Percentiles rank a stretch among this genome's conserved stretches.
These are phyloP conservation scores for Gamarada debralockiae DNA, from an alignment of 495 filamentous ascomycete genomes.

Conservation along the genomic window DNA sequence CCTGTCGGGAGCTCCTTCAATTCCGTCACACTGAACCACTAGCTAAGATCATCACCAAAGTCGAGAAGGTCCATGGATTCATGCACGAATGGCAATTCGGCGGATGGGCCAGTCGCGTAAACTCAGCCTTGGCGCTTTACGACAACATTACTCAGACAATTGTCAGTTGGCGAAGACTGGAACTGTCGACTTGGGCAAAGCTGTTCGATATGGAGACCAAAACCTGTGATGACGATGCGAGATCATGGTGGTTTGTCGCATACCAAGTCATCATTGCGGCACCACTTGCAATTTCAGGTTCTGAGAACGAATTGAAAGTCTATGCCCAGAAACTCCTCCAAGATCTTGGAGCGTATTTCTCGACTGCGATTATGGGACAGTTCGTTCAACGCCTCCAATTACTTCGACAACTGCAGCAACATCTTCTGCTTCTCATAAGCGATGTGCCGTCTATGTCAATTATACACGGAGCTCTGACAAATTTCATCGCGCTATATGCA, in stretches of 20 bases:
- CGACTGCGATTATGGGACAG: slow-evolving; percentile 72
- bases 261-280: slow-evolving; percentile 82
- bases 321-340: slow-evolving; percentile 66
- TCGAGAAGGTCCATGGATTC: slow-evolving; percentile 76
- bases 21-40: slow-evolving; percentile 81
- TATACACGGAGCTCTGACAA: slow-evolving; percentile 59
- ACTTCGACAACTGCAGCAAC: slow-evolving; percentile 64
- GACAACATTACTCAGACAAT: slow-evolving; percentile 72
- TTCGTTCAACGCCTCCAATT: slow-evolving; percentile 68
- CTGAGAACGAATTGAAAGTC: slow-evolving; percentile 49
- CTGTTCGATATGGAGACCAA: slow-evolving; percentile 82
- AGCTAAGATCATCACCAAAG: slow-evolving; percentile 73
- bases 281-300: slow-evolving; percentile 57
- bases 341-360: slow-evolving; percentile 72
- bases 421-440: slow-evolving; percentile 51
- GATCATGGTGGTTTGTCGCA: slow-evolving; percentile 94
- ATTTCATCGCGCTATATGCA: slow-evolving; percentile 70
- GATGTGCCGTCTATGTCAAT: slow-evolving; percentile 50
- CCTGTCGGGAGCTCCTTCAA: slow-evolving; percentile 67
- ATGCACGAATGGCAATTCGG: slow-evolving; percentile 88
- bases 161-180: slow-evolving; percentile 83
- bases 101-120: slow-evolving; percentile 75
- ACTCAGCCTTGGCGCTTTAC: slow-evolving; percentile 62
- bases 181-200: slow-evolving; percentile 86
- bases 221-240: slow-evolving; percentile 69